Evolutionary conservation across 1,284 basidiomycete genomes (phyloP), one percentile per base, ranked within the genome.

Genomic region (Irpex sp.): DNA sequence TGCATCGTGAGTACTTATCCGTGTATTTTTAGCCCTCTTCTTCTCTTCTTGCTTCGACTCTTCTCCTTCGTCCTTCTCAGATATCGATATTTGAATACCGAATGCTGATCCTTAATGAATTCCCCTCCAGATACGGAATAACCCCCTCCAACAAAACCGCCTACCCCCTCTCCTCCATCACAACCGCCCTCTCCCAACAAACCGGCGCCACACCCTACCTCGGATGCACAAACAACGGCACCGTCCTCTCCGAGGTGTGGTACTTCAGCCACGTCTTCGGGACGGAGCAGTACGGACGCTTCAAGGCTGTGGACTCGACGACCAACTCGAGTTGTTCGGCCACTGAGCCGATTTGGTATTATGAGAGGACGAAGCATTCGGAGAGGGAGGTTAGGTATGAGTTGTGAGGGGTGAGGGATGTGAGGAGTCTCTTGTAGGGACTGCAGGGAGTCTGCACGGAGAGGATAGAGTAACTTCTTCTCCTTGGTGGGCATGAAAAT

Each of bases 61-160:
- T n/a, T n/a, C n/a, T n/a, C n/a, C n/a, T n/a, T n/a, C n/a, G n/a
- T n/a, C n/a, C n/a, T n/a, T n/a, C n/a, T n/a, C n/a, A n/a, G n/a
- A n/a, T n/a, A n/a, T n/a, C n/a, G n/a, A n/a, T n/a, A n/a, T n/a
- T n/a, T n/a, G n/a, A n/a, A n/a, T n/a, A n/a, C n/a, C n/a, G n/a
- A n/a, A n/a, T n/a, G n/a, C n/a, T n/a, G n/a, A 42, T 42, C 5
- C 6, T 6, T 5, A 28, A 3, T 28, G 28, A 42, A 42, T 42
- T 42, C 39, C 4, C 10, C 2, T 4, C 21, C 23, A 81, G 82
- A 59, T 73, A 78, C 63, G 86, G 87, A 1, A 88, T 93, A 64
- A 69, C 80, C 5, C 90, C 90, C 1, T 88, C 84, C 12, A 89
- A 91, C 73, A 80, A 70, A 59, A 89, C 87, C 4, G 81, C 81